Conservation (phyloP, 139 green algal genomes). For the Mychonastes homosphaera region DNA sequence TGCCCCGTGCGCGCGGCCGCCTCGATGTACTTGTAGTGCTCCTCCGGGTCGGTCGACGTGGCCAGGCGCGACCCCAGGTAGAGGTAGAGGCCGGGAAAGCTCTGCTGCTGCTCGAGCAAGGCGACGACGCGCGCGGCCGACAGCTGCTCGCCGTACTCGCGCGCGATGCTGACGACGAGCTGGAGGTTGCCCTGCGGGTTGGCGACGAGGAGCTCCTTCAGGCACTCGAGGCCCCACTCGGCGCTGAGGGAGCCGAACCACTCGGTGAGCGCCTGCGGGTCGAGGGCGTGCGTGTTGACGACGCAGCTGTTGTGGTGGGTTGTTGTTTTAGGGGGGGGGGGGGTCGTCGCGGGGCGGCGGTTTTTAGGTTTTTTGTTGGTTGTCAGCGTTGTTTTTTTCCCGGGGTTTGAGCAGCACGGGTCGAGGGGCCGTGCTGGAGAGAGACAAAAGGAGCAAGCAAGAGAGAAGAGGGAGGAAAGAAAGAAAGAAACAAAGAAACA, state of each 20-base stretch:
- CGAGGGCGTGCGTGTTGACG: constrained; percentile 96
- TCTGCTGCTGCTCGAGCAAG: constrained; percentile 85
- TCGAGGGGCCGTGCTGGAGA: no score
- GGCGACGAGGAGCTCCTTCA: constrained; percentile 85
- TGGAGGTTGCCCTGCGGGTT: constrained; percentile 66
- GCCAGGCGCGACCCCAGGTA: constrained; percentile 89
- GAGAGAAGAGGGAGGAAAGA: no score
- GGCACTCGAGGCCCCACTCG: constrained; percentile 94
- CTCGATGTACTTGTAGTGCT: constrained; percentile 99
- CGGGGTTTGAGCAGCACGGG: no score
- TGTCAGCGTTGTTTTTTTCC: no score
- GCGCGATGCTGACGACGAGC: constrained; percentile 67
- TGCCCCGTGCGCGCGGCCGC: constrained; percentile 73
- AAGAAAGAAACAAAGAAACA: no score
- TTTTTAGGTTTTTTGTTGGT: no score
- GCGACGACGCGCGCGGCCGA: constrained; percentile 62
- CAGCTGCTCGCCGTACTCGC: constrained; percentile 98
- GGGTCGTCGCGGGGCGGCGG: no score
- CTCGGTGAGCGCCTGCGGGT: constrained; percentile 79
- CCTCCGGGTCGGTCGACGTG: constrained; percentile 89
- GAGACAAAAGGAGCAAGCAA: no score
- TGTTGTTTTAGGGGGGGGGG: no score
- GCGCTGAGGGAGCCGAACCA: constrained; percentile 91
- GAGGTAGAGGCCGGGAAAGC: constrained; percentile 90
- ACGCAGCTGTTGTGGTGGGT: constrained; percentile 65